Evolutionary conservation across 768 basidiomycete species (phyloP), one percentile per base, ranked within the genome.

Genomic region (Tulasnella sp.): DNA sequence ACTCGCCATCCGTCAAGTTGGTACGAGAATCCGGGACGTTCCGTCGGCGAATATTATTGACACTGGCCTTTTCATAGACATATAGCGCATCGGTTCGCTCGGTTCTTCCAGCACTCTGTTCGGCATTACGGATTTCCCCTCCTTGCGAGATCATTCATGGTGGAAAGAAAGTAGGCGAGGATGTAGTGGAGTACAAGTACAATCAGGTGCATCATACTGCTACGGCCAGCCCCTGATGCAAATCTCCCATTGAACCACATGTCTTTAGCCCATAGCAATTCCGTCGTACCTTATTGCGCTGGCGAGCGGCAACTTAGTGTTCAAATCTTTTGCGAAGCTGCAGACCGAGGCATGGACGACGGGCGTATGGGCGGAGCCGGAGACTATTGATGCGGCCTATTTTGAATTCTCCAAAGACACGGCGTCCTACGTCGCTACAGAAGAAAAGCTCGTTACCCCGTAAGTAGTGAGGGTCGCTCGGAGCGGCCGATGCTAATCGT

Each of bases 281-380:
- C 89, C 94, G 1, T 82, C 85, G 1, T 97, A 98, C 68, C 75
- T 97, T n/a, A 77, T 97, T 49, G 94, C 94, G 2, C 84, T 97
- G 54, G 93, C 93, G 0, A 77, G 80, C 0, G 93, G 92, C 0
- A 85, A 94, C 67, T 71, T 96, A 2, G 76, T 74, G 21, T 93
- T 92, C 70, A 64, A 56, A 15, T 45, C 49, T 0, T 90, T 92
- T 68, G 72, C 77, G 2, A 70, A 73, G 30, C 71, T 77, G 9
- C 70, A 78, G 34, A 86, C 82, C 17, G 84, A 79, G 63, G 66
- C 74, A 17, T 91, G 94, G 88, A 82, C 73, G 15, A 83, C 77
- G 12, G 93, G 93, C 1, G 78, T 92, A 3, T 97, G 93, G 93
- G 82, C 91, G 1, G 92, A 97, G 71, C 92, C 92, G 0, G 82